Percentiles rank a stretch among this genome's conserved stretches.
These are phyloP conservation scores for Thraustotheca clavata DNA, from an alignment of 352 stramenopile species.

Conservation along the genomic window DNA sequence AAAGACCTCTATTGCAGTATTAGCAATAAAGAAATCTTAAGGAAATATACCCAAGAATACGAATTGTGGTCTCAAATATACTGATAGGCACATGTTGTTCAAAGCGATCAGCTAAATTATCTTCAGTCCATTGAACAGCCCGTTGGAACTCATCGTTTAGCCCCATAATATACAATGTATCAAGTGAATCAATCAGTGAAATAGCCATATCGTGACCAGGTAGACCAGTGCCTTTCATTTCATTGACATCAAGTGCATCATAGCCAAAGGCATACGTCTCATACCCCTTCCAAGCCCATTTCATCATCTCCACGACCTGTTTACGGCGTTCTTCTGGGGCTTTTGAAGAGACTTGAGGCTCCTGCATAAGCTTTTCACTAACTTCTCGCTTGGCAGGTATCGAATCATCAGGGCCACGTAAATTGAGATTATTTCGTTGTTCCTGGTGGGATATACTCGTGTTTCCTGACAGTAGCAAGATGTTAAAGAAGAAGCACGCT, in stretches of 20 bases:
- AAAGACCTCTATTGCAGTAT: constrained; percentile 27
- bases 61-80: constrained; percentile 78
- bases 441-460: background rate
- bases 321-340: too few species aligned
- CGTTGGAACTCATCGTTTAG: constrained; percentile 73
- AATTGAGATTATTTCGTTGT: background rate
- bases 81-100: constrained; percentile 53
- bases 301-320: constrained; percentile 48
- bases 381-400: background rate
- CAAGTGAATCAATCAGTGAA: constrained; percentile 67
- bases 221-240: constrained; percentile 44
- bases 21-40: background rate
- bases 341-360: too few species aligned
- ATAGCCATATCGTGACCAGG: constrained; percentile 64
- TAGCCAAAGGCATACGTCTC: constrained; percentile 55
- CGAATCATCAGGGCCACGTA: background rate
- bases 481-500: constrained; percentile 14
- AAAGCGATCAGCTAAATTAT: constrained; percentile 59
- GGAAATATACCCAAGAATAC: constrained; percentile 34
- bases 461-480: background rate
- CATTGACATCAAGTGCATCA: constrained; percentile 60
- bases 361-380: too few species aligned
- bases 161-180: constrained; percentile 64
- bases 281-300: constrained; percentile 77
- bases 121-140: constrained; percentile 51